phyloP scores from a whole-genome alignment of 2,329 filamentous ascomycete species.

The Hymenoscyphus fraxineus region DNA sequence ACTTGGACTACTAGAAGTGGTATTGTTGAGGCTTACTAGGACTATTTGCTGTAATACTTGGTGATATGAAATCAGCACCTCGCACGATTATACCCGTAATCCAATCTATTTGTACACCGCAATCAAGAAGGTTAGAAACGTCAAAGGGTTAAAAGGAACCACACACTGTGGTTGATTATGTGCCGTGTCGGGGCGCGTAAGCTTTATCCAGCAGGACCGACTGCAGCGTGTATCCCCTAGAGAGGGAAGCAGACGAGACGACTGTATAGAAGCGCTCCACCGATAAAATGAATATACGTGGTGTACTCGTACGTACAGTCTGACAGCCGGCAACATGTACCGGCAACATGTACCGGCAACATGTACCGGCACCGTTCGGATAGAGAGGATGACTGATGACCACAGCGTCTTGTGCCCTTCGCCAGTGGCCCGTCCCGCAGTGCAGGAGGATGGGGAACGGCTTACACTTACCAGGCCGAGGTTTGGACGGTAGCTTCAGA shows the following conservation, averaged over 20 bases:
- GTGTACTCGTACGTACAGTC: neutral
- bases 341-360: neutral
- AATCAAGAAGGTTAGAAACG: neutral
- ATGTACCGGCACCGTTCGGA: neutral
- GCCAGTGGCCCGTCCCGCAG: conserved; percentile 6
- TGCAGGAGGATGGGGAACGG: neutral
- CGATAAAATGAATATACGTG: neutral
- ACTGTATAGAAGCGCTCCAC: neutral
- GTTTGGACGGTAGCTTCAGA: neutral
- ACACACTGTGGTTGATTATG: neutral
- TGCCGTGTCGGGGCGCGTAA: conserved; percentile 8
- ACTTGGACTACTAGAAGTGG: too few species aligned
- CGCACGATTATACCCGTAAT: neutral
- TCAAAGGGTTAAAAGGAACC: neutral
- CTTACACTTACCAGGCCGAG: neutral
- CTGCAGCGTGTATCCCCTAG: neutral
- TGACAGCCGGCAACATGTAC: neutral
- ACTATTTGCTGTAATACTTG: neutral
- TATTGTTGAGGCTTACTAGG: neutral
- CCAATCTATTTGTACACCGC: neutral
- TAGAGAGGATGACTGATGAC: neutral
- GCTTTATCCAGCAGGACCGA: conserved; percentile 9
- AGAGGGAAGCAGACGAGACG: neutral
- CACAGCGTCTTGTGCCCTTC: neutral
- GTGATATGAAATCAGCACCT: neutral